These are phyloP conservation scores for Solanum etuberosum DNA, from an alignment of 257 asterid genomes.

Conservation along the genomic window DNA sequence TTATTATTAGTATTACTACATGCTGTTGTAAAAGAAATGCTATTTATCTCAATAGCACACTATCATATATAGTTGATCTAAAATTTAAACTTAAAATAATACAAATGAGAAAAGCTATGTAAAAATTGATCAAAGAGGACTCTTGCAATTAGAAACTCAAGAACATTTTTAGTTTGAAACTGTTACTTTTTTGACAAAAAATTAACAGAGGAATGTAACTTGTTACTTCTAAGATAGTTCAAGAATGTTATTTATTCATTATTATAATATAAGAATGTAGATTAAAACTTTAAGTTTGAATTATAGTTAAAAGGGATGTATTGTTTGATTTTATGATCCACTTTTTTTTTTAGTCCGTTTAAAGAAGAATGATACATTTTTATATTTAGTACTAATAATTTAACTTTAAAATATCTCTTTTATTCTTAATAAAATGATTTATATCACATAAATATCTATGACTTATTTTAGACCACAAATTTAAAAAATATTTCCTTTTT, in stretches of 20 bases:
- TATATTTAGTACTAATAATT: too few relatives aligned
- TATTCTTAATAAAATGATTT: too few relatives aligned
- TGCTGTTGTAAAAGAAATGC: not conserved
- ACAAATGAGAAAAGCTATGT: not conserved
- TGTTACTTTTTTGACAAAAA: not conserved
- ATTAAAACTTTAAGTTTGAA: not conserved
- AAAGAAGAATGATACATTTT: not conserved
- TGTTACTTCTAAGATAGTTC: not conserved
- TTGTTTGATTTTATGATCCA: too few relatives aligned
- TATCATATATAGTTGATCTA: not conserved
- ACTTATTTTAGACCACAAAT: too few relatives aligned
- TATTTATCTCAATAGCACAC: not conserved
- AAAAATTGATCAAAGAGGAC: not conserved
- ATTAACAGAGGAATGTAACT: not conserved
- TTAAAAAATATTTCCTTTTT: too few relatives aligned
- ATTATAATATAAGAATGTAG: not conserved
- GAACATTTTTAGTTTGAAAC: not conserved
- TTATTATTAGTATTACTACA: too few relatives aligned
- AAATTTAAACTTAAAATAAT: too few relatives aligned
- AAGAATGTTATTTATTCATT: too few relatives aligned
- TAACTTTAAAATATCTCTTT: too few relatives aligned
- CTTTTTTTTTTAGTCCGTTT: not conserved
- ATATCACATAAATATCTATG: too few relatives aligned
- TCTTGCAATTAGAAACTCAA: too few relatives aligned
- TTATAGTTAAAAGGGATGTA: too few relatives aligned